Evolutionary conservation across 2,329 filamentous ascomycete species (phyloP), one percentile per base, ranked within the genome.

Genomic region (Pseudogymnoascus sp.): DNA sequence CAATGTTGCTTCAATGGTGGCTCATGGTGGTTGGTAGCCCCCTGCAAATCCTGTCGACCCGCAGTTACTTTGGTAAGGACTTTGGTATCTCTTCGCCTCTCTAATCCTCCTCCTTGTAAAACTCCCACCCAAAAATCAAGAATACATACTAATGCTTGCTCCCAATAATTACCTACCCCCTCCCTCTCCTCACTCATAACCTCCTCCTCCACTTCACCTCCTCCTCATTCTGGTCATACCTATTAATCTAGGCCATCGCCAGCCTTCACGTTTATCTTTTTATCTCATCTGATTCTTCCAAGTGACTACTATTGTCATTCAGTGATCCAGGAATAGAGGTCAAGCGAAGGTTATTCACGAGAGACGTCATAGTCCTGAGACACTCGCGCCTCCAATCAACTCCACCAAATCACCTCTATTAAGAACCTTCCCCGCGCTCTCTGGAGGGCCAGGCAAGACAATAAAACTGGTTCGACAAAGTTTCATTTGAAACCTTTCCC

Each of bases 171-270:
- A 50, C 44, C 26, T 50, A 17, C n/a, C n/a, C 44, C 11, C n/a
- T 44, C 13, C 40, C 21, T 11, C 44, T 54, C 35, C 57, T 59
- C 57, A 21, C 29, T 36, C 29, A 13, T 58, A 15, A 39, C 47
- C 60, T 60, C 58, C 47, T 50, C 60, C 57, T 50, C 37, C 57
- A 62, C 60, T 58, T 62, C 58, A 54, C 60, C 54, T 60, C 61
- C 61, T 54, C 57, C 63, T 61, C 60, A 15, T 60, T 61, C 60
- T 64, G 62, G 59, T 62, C 62, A 62, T 61, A 59, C 60, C 21
- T 59, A 59, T 59, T 58, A 54, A 54, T 68, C 68, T 69, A 70
- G 68, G 68, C 68, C 68, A 65, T 61, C 61, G 68, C 68, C 67
- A 68, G 68, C 68, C 68, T 68, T 66, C 57, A 40, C 61, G 31